Base-by-base conservation (phyloP, 768 basidiomycete species). In the Pleurotus ostreatus region DNA sequence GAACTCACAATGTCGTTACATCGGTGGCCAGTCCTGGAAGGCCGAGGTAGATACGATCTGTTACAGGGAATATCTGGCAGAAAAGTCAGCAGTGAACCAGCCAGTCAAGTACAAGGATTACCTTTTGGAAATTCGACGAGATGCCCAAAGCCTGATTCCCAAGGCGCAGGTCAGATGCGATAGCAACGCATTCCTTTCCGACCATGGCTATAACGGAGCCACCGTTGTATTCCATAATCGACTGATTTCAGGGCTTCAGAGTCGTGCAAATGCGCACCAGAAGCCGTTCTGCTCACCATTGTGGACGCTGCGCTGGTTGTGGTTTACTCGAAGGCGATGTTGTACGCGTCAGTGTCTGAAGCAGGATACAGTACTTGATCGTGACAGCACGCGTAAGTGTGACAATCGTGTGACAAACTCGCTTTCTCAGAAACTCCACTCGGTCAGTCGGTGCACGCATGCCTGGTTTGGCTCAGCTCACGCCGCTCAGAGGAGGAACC, bases 141-240 rank as follows among this genome's bases (percentile, higher is more conserved):
- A 98, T 85, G 37, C 90, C 86, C 63, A 95, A 69, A 5, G 90
- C 83, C 68, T 94, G 88, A 61, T 88, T 90, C 58, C 97, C 97
- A 55, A 98, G 76, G 60, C 96, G 84, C 62, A 96, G 68, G 75
- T 99, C 97, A 54, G 89, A 93, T 23, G 96, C 97, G 74, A 98
- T 98, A 53, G 97, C 97, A 49, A 99, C 97, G 71, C 97, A 99
- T 63, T 94, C 89, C 75, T 98, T 98, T 60, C 97, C 97, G 58
- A 89, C 89, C 97, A 99, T 99, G 78, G 97, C 97, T 73, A 99
- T 82, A 65, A 96, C 92, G 75, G 95, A 97, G 75, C 97, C 97
- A 77, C 95, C 95, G 80, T 97, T 98, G 60, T 86, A 78, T 73
- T 92, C 82, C 90, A 96, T 89, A 64, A 89, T 85, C 67, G 92